Percentiles rank a stretch among this genome's conserved stretches.
Evolutionary conservation across 257 asterid genomes (phyloP).

Genomic region (Echium plantagineum): DNA sequence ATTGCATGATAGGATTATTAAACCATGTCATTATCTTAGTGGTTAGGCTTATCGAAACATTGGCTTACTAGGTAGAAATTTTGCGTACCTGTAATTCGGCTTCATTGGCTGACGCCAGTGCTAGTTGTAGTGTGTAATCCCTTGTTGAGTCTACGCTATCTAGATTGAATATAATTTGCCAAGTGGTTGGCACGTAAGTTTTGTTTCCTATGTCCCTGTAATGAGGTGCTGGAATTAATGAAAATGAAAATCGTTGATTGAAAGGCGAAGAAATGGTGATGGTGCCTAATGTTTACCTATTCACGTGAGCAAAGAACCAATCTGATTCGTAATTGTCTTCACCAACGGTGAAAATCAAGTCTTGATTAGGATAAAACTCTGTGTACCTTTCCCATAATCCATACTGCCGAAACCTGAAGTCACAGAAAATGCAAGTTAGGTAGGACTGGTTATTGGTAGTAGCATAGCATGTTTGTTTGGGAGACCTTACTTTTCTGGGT

Average conservation of each 20-base stretch:
- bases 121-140: constrained; percentile 52
- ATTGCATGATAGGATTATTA: background rate
- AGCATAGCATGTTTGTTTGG: background rate
- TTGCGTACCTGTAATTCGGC: constrained; percentile 59
- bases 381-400: constrained; percentile 88
- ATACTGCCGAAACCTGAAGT: constrained; percentile 62
- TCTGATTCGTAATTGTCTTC: constrained; percentile 35
- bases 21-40: background rate
- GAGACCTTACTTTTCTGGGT: constrained; percentile 37
- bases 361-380: constrained; percentile 53
- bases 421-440: background rate
- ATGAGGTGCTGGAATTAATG: background rate
- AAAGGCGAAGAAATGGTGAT: background rate
- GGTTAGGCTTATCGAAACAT: background rate
- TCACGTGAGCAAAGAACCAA: constrained; percentile 88
- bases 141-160: constrained; percentile 16
- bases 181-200: constrained; percentile 58
- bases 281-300: constrained; percentile 25
- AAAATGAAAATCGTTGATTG: background rate
- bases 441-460: background rate
- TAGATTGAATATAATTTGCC: constrained; percentile 54
- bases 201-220: constrained; percentile 48
- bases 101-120: constrained; percentile 60
- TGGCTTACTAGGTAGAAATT: constrained; percentile 1
- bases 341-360: constrained; percentile 51